These are phyloP conservation scores for Metschnikowia shivogae DNA, from an alignment of 805 yeast genomes.

Conservation along the genomic window DNA sequence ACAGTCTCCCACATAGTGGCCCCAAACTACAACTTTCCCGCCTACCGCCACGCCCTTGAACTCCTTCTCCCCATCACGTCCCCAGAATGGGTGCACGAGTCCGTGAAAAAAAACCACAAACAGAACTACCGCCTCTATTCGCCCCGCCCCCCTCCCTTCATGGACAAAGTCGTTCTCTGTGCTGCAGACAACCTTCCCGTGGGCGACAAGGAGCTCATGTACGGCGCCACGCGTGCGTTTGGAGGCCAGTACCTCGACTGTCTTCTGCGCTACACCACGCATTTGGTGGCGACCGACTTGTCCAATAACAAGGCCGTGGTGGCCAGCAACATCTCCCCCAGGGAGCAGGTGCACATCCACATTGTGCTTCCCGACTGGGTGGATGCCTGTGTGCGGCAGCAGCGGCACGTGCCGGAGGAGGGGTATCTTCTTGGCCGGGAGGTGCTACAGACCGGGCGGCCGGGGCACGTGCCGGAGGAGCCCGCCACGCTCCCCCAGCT, in stretches of 20 bases:
- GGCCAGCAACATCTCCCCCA: constrained; percentile 39
- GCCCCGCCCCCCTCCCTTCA: constrained; percentile 65
- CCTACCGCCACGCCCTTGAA: constrained; percentile 42
- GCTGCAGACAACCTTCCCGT: constrained; percentile 51
- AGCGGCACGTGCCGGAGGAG: constrained; percentile 47
- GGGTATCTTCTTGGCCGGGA: constrained; percentile 43
- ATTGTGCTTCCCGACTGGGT: constrained; percentile 80
- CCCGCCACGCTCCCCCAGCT: not conserved
- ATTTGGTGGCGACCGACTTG: constrained; percentile 56
- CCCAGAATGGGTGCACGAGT: constrained; percentile 55
- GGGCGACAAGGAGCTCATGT: constrained; percentile 62
- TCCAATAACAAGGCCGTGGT: constrained; percentile 55
- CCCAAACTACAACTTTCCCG: constrained; percentile 48
- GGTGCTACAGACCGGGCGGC: constrained; percentile 21
- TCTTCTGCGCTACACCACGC: constrained; percentile 72
- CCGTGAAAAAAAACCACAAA: constrained; percentile 23
- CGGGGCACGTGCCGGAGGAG: too few relatives aligned
- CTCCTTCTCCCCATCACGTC: constrained; percentile 65
- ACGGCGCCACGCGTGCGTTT: constrained; percentile 62
- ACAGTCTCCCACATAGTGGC: constrained; percentile 49
- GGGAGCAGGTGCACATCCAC: constrained; percentile 39
- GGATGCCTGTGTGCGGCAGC: constrained; percentile 57
- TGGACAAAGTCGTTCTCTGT: constrained; percentile 60
- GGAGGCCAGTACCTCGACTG: constrained; percentile 73
- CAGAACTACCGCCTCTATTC: constrained; percentile 56